Conservation (phyloP, 2,329 filamentous ascomycete genomes). For the Rutstroemia sp. region DNA sequence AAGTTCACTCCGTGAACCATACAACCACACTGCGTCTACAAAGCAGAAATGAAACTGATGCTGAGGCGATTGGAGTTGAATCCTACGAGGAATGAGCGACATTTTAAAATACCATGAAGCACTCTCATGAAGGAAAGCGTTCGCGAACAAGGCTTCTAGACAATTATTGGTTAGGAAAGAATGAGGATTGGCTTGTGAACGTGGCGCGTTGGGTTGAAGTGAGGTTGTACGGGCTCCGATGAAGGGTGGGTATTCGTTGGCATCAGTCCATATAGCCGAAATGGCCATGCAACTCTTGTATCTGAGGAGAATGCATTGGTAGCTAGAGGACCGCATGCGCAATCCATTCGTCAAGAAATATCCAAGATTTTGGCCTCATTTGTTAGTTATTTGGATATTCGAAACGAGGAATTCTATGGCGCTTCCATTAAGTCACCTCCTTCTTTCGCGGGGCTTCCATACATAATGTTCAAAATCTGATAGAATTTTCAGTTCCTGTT, state of each 20-base stretch:
- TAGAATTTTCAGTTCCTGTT: not conserved
- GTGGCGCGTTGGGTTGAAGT: constrained; percentile 9
- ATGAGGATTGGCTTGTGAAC: not conserved
- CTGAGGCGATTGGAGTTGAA: not conserved
- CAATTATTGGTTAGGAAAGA: constrained; percentile 5
- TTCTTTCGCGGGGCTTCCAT: not conserved
- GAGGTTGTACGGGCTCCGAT: not conserved
- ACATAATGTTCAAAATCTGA: not conserved
- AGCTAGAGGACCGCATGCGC: not conserved
- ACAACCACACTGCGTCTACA: too few relatives aligned
- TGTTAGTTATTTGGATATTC: not conserved
- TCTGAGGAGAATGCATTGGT: not conserved
- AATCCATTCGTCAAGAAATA: not conserved
- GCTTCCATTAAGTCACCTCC: not conserved
- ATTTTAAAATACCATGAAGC: not conserved
- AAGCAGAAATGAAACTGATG: too few relatives aligned
- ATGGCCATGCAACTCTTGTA: not conserved
- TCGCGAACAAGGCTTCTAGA: not conserved
- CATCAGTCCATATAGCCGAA: constrained; percentile 3
- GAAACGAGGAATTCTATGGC: not conserved
- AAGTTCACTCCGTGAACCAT: too few relatives aligned
- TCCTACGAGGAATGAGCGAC: not conserved
- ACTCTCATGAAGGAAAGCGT: not conserved
- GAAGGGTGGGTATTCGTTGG: constrained; percentile 12
- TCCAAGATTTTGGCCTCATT: not conserved